A percentile compares a stretch with the other conserved stretches of the same genome.
Evolutionary conservation across 371 early-diverging fungal genomes (phyloP).

Genomic region (Batrachochytrium dendrobatidis): DNA sequence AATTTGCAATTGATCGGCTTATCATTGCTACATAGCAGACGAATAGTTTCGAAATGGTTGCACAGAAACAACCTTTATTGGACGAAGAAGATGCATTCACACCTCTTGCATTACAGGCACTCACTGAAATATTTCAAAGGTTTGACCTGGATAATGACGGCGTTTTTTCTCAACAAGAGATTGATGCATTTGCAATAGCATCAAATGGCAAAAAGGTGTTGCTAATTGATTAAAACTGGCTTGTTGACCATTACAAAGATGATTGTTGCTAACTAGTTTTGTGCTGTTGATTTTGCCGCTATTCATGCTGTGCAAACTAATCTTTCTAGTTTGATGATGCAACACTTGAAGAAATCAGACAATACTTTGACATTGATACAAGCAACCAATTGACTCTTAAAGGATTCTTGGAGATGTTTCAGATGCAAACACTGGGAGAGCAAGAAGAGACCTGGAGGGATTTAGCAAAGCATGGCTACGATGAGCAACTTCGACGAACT

Average conservation of each 20-base stretch:
- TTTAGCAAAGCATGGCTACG: slow-evolving; percentile 54
- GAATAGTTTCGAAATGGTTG: no score
- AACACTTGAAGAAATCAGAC: slow-evolving; percentile 52
- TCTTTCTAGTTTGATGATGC: slow-evolving; percentile 58
- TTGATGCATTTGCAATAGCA: slow-evolving; percentile 62
- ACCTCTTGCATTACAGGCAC: slow-evolving; percentile 15
- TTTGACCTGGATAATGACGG: slow-evolving; percentile 65
- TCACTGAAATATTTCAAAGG: slow-evolving; percentile 54
- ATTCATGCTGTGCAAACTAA: no score
- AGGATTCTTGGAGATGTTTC: slow-evolving; percentile 60
- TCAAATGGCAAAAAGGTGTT: slow-evolving; percentile 63
- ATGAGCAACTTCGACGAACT: slow-evolving; percentile 36
- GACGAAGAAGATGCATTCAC: slow-evolving; percentile 38
- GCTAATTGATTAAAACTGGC: neutral
- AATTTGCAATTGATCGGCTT: no score
- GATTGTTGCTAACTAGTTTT: neutral
- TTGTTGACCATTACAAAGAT: neutral
- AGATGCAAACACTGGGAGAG: slow-evolving; percentile 59
- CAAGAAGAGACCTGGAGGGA: slow-evolving; percentile 69
- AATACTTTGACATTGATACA: slow-evolving; percentile 50
- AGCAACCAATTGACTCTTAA: slow-evolving; percentile 48
- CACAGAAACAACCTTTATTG: slow-evolving; percentile 9
- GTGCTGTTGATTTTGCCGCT: neutral
- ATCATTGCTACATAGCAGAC: no score
- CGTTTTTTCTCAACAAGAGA: slow-evolving; percentile 49